Conservation (phyloP, 1,284 basidiomycete species). For the Clitocybe nebularis region DNA sequence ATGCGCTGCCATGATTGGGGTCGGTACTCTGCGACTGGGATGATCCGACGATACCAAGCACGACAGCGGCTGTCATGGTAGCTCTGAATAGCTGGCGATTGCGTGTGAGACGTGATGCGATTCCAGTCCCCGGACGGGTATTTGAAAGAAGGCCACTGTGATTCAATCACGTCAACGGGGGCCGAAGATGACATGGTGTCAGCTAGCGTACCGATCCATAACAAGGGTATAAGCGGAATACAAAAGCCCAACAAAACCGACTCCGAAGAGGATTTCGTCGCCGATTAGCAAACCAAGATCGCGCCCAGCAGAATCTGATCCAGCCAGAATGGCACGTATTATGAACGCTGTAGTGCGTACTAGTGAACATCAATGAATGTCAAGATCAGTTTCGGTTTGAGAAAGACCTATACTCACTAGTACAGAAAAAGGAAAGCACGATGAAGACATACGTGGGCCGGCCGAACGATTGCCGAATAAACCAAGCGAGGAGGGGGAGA, state of each 20-base stretch:
- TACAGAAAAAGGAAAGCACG: constrained; percentile 40
- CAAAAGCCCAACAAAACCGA: constrained; percentile 36
- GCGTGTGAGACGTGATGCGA: constrained; percentile 27
- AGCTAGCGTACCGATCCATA: constrained; percentile 22
- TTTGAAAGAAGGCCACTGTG: constrained; percentile 17
- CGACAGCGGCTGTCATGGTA: constrained; percentile 29
- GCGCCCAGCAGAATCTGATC: constrained; percentile 21
- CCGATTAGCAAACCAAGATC: constrained; percentile 23
- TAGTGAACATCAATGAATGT: constrained; percentile 14
- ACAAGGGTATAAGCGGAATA: constrained; percentile 33
- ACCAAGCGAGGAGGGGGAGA: constrained; percentile 32
- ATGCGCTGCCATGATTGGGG: constrained; percentile 11
- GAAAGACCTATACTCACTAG: constrained; percentile 29
- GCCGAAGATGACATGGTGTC: not conserved
- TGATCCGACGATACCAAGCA: constrained; percentile 35
- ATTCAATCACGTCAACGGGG: not conserved
- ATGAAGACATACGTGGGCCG: constrained; percentile 39
- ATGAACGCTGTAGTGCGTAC: constrained; percentile 32
- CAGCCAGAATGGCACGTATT: constrained; percentile 28
- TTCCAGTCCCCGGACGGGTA: constrained; percentile 14
- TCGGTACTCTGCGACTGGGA: constrained; percentile 7
- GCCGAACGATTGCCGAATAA: constrained; percentile 31
- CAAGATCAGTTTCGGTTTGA: not conserved
- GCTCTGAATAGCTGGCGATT: constrained; percentile 31
- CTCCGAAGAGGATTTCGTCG: constrained; percentile 24